Base-by-base conservation (phyloP, 768 basidiomycete species). In the Exidia glandulosa region DNA sequence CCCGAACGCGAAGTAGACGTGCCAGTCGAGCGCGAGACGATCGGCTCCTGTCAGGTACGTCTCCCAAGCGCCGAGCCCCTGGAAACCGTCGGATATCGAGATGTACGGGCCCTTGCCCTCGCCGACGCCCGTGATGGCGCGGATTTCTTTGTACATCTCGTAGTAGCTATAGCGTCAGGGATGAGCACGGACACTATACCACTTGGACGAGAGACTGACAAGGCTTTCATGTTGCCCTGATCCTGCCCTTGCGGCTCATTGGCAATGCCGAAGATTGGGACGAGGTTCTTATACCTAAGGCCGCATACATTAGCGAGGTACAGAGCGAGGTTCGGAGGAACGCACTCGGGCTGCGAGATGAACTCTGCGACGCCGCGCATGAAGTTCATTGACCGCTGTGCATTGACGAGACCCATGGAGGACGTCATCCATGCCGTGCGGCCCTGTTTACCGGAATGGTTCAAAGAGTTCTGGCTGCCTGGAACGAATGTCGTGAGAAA, bases 331-430 rank as follows among this genome's bases (percentile, higher is more conserved):
- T n/a, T n/a, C n/a, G n/a, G n/a, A n/a, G n/a, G n/a, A n/a, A n/a
- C n/a, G n/a, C n/a, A n/a, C 68, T 93, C 79, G 2, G 88, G 87
- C 67, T 93, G 90, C 27, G 85, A 86, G 67, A 97, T 92, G 74
- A 98, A 98, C 74, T 94, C 93, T 57, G 89, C 85, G 57, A 94
- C 67, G 61, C 91, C 85, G 31, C 94, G 85, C 65, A 98, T 90
- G 66, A 90, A 86, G 72, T 93, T 86, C 60, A 98, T 79, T 16
- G 88, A 80, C 14, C 95, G 85, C 69, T 97, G 88, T 25, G 91
- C 94, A 63, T 98, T 99, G 59, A 91, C 90, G 47, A 88, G 78
- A 59, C 95, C 95, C 95, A 97, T 97, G 25, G 16, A 95, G n/a
- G n/a, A 84, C 82, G n/a, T 85, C 85, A 59, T 75, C 70, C 62